Base-by-base conservation (phyloP, 108 stramenopile species). In the Parmales sp. region DNA sequence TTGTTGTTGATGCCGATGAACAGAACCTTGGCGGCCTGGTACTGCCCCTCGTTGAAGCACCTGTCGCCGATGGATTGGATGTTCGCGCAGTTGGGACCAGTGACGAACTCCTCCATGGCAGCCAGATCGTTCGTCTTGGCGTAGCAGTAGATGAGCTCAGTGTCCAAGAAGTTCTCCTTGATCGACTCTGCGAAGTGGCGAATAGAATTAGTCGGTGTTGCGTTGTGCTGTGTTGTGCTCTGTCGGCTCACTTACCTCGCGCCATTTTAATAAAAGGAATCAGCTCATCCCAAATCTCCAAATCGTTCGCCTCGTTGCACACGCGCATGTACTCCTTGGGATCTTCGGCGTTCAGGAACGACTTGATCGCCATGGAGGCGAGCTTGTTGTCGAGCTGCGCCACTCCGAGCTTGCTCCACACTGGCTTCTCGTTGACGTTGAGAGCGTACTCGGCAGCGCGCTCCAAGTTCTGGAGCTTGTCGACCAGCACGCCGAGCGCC, bases 1-100 rank as follows among this genome's bases (percentile, higher is more conserved):
- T 99, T 99, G 88, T 99, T 99, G 91, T 95, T 94, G 87, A 95
- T 96, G 69, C 82, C 93, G 67, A 83, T 88, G 86, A 90, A 99
- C 37, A 99, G 78, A 34, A 98, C 76, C 82, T 96, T 96, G 28
- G 97, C 94, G 11, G 99, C 97, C 65, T 94, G 80, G 82, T 95
- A 99, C 39, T 97, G 82, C 37, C 94, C 94, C 79, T 98, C 93
- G 16, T 83, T 80, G 79, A 93, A 96, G 77, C 93, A 95, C 11
- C 96, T 86, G 79, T 96, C 95, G 50, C 92, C 93, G 72, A 93
- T 90, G 46, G 41, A 73, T 81, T 99, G 95, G 68, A 99, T 99
- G 72, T 97, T 96, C 31, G 97, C 89, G 51, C 98, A 93, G 80
- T 99, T 99, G 38, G 99, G 99, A 44, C 93, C 92, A 50, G 83